phyloP scores from a whole-genome alignment of 2,329 filamentous ascomycete species.

The Aspergillus sp. region DNA sequence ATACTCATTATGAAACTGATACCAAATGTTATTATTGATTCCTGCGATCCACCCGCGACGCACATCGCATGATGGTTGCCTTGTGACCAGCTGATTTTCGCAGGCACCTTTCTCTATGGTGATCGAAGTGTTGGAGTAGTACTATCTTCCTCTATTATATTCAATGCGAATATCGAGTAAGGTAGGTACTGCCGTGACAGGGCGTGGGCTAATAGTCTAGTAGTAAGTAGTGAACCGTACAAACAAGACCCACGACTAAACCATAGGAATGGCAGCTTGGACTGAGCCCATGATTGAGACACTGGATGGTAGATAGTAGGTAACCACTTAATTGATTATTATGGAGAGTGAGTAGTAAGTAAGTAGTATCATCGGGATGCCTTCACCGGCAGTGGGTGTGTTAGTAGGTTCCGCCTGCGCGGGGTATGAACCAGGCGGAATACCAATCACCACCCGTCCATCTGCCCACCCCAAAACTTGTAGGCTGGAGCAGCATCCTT shows the following conservation, averaged over 20 bases:
- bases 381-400: constrained; percentile 28
- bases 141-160: neutral
- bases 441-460: constrained; percentile 28
- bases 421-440: constrained; percentile 25
- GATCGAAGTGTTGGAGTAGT: neutral
- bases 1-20: constrained; percentile 8
- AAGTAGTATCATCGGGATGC: neutral
- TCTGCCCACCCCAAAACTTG: constrained; percentile 16
- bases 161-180: neutral
- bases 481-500: constrained; percentile 20
- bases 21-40: constrained; percentile 13
- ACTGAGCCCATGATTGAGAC: neutral
- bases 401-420: constrained; percentile 31
- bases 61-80: constrained; percentile 9
- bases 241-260: neutral
- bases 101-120: neutral
- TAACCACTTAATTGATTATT: neutral
- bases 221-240: too few relatives aligned
- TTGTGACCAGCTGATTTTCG: constrained; percentile 5
- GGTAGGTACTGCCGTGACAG: neutral
- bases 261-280: neutral
- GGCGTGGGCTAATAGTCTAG: too few relatives aligned
- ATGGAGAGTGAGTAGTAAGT: too few relatives aligned
- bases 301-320: neutral
- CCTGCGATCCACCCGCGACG: constrained; percentile 6